These are phyloP conservation scores for Suillus ampliporus DNA, from an alignment of 768 basidiomycete species.

Conservation along the genomic window DNA sequence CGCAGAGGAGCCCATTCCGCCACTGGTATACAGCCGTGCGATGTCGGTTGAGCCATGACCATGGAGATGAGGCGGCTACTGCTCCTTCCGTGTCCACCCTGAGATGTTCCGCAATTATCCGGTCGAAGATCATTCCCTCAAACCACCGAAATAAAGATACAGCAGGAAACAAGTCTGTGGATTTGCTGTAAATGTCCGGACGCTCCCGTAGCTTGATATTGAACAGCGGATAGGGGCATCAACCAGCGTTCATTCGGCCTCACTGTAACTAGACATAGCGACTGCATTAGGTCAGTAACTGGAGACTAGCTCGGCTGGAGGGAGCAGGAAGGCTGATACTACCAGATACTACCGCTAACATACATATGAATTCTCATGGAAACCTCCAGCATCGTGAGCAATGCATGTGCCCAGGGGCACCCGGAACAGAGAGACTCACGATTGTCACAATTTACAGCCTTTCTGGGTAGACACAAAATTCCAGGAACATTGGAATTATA, in stretches of 20 bases:
- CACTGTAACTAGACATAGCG: too few species aligned
- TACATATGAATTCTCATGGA: neutral
- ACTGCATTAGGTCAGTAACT: too few species aligned
- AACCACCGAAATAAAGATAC: conserved; percentile 58
- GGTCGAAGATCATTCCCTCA: conserved; percentile 12
- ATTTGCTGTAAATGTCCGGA: conserved; percentile 52
- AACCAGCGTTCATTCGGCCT: too few species aligned
- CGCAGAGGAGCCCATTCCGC: conserved; percentile 37
- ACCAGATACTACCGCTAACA: neutral
- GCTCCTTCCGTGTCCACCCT: conserved; percentile 10
- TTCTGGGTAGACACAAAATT: too few species aligned
- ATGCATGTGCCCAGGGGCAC: too few species aligned
- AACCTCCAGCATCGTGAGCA: too few species aligned
- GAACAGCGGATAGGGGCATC: neutral
- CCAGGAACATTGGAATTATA: too few species aligned
- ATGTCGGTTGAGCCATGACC: conserved; percentile 46
- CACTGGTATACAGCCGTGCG: conserved; percentile 55
- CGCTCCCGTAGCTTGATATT: conserved; percentile 44
- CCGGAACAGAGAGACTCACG: too few species aligned
- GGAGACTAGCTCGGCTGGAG: too few species aligned
- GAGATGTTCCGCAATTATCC: conserved; percentile 9
- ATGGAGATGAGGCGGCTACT: neutral
- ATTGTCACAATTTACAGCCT: too few species aligned
- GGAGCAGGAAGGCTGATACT: too few species aligned
- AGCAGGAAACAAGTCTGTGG: conserved; percentile 54